Evolutionary conservation across 129 eudicot species (phyloP), one percentile per base, ranked within the genome.

Genomic region (Tanacetum coccineum): DNA sequence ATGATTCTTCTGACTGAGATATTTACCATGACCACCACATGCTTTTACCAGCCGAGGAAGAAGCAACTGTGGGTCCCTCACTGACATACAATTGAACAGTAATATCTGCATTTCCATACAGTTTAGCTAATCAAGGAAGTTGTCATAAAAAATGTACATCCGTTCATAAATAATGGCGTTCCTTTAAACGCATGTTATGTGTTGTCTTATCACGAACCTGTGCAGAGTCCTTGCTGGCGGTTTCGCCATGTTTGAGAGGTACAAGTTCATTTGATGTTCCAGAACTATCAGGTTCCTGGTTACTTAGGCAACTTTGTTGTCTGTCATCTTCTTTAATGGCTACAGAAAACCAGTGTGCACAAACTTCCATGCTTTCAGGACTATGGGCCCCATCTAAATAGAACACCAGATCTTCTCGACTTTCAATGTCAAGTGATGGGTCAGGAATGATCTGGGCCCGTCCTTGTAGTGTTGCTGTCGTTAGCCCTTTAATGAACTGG

Each of bases 331-430:
- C 87, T 76, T 80, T 84, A 62, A 85, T 79, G 71, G 92, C 84
- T 74, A 70, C 64, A 68, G 78, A 81, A 78, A 93, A 89, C 99
- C 96, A 93, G 60, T 81, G 81, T 64, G 79, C 99, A 79, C 99
- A 93, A 21, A 81, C 96, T 62, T 86, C 99, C 96, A 93, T 93
- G 80, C 96, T 93, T 78, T 93, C 96, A 55, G 99, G 99, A 74
- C 96, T 93, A 68, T 93, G 99, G 78, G 96, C 99, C 52, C 99
- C 99, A 71, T 93, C 99, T 82, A 93, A 67, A 69, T 84, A 93
- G 64, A 93, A 93, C 68, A 93, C 88, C 48, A 93, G 75, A 62
- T 82, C 86, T 63, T 83, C 87, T 13, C 78, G 70, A 73, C 79
- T 87, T 54, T 88, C 95, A 74, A 49, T 57, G 63, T 78, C 85